phyloP scores from a whole-genome alignment of 768 basidiomycete species.

The Cyathus striatus region DNA sequence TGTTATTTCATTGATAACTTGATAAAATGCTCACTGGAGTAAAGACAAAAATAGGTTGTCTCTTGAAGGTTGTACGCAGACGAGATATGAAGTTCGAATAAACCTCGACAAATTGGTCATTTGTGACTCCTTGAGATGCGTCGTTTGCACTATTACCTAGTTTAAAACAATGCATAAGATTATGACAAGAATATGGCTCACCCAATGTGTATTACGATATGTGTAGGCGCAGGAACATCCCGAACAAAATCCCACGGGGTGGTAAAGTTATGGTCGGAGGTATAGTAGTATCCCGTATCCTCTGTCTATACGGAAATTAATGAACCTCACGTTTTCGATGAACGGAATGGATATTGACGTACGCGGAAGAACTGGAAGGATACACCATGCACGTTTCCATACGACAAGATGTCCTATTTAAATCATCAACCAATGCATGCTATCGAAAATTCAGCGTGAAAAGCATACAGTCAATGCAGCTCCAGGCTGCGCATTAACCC shows the following conservation, averaged over 20 bases:
- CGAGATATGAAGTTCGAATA: slow-evolving; percentile 41
- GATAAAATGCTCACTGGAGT: slow-evolving; percentile 36
- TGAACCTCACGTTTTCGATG: too few relatives aligned
- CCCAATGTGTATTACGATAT: slow-evolving; percentile 56
- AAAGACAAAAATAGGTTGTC: slow-evolving; percentile 47
- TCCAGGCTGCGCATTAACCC: slow-evolving; percentile 49
- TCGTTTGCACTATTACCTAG: slow-evolving; percentile 42
- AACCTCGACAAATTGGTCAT: slow-evolving; percentile 40
- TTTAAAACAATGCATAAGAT: neutral
- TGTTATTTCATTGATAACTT: neutral
- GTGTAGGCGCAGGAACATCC: slow-evolving; percentile 42
- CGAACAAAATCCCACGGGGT: slow-evolving; percentile 52
- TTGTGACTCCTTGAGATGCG: slow-evolving; percentile 43
- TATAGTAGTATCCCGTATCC: slow-evolving; percentile 50
- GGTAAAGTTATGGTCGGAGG: slow-evolving; percentile 53
- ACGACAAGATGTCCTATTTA: slow-evolving; percentile 43
- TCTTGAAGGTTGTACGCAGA: slow-evolving; percentile 36
- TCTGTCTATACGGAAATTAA: slow-evolving; percentile 47
- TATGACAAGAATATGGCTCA: slow-evolving; percentile 12
- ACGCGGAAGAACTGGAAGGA: slow-evolving; percentile 48
- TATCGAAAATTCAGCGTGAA: too few relatives aligned
- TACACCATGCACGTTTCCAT: slow-evolving; percentile 48
- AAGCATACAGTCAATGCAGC: slow-evolving; percentile 37
- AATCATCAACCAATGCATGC: neutral
- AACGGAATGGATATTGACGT: slow-evolving; percentile 1